phyloP scores from a whole-genome alignment of 768 basidiomycete species.

The Dictyophora rubrovolvata region DNA sequence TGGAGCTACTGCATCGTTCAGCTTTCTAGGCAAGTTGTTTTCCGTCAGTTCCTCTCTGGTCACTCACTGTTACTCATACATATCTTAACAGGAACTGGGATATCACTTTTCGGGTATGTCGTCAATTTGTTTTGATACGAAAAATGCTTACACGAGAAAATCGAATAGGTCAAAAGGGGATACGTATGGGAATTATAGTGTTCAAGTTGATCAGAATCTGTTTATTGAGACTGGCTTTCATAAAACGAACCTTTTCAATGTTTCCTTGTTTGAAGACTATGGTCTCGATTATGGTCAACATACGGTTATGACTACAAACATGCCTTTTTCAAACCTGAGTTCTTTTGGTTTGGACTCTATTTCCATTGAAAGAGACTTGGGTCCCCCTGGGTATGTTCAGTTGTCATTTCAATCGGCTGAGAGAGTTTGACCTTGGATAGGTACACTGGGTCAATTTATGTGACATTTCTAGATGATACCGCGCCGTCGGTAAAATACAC shows the following conservation, averaged over 20 bases:
- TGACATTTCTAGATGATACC: background rate
- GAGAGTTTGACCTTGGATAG: background rate
- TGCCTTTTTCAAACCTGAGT: background rate
- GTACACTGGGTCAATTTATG: background rate
- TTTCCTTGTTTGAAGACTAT: background rate
- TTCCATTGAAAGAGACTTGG: background rate
- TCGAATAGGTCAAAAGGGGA: background rate
- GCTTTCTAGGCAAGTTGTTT: background rate
- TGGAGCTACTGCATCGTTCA: background rate
- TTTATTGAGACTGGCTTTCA: background rate
- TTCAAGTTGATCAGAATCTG: background rate
- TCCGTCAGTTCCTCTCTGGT: background rate
- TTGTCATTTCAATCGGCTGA: background rate
- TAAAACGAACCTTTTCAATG: background rate
- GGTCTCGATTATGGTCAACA: background rate
- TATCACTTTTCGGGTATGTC: background rate
- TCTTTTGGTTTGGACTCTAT: slow-evolving; percentile 43
- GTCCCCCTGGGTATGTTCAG: background rate
- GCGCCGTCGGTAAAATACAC: background rate
- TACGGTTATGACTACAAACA: background rate
- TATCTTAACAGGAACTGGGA: background rate
- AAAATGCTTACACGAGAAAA: background rate
- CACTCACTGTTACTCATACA: background rate
- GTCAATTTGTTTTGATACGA: background rate
- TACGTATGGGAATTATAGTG: background rate